Evolutionary conservation across 148 eudicot species (phyloP).

Genomic region (Silene latifolia): DNA sequence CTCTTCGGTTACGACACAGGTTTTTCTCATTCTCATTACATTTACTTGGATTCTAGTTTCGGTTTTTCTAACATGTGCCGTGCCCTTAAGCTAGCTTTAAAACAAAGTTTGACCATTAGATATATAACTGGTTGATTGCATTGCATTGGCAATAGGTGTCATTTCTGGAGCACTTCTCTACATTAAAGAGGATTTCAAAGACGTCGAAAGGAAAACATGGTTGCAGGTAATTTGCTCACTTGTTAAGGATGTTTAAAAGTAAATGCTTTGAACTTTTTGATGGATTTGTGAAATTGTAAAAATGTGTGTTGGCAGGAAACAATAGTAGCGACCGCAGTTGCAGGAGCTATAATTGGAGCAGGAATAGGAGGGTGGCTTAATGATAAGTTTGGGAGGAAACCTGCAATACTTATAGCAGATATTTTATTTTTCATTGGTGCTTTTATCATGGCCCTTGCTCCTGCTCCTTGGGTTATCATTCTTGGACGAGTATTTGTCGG

Average conservation of each 20-base stretch:
- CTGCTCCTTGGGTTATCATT: constrained; percentile 42
- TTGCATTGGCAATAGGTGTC: constrained; percentile 18
- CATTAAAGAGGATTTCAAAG: constrained; percentile 32
- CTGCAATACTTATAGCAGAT: constrained; percentile 32
- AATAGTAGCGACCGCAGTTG: constrained; percentile 39
- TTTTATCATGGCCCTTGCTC: constrained; percentile 33
- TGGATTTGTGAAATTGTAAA: too few relatives aligned
- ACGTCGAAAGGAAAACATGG: constrained; percentile 30
- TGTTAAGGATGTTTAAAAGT: too few relatives aligned
- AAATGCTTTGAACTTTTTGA: too few relatives aligned
- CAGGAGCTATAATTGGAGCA: constrained; percentile 43
- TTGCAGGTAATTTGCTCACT: constrained; percentile 20
- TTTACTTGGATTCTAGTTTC: too few relatives aligned
- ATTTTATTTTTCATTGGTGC: constrained; percentile 37
- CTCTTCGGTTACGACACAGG: constrained; percentile 85
- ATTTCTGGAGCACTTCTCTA: constrained; percentile 37
- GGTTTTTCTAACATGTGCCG: too few relatives aligned
- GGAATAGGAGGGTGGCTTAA: constrained; percentile 38
- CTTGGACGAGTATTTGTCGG: constrained; percentile 37
- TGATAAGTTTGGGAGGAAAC: constrained; percentile 38
- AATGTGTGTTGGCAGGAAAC: constrained; percentile 24
- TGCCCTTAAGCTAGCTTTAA: too few relatives aligned
- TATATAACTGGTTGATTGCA: neutral
- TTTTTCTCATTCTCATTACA: neutral
- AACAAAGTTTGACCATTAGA: too few relatives aligned